Evolutionary conservation across 495 filamentous ascomycete species (phyloP), one percentile per base, ranked within the genome.

Genomic region (Mycothermus thermophilus): DNA sequence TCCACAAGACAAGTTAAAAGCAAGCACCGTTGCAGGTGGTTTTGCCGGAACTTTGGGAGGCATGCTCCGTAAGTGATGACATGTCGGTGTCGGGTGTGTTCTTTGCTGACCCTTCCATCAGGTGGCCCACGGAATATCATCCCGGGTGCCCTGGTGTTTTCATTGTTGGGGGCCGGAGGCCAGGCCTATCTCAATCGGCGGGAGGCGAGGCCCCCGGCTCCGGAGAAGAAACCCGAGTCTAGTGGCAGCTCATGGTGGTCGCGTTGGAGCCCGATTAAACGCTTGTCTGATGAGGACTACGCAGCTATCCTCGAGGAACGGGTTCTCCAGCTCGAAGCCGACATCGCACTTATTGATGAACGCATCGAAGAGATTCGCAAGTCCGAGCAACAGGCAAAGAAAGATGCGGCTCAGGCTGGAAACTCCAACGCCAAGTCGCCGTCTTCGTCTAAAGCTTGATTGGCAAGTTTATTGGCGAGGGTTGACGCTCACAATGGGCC

Each of bases 281-380:
- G 62, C 9, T 54, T 97, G 14, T 77, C 75, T 1, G 77, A 94
- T 47, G 66, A 80, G 32, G 79, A 94, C 19, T 97, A 94, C 44
- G 71, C 68, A 40, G 59, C 63, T 5, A 80, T 84, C 46, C 52
- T 95, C 24, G 64, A 72, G 46, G 83, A 92, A 51, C 83, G 79
- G 54, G 42, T 93, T 14, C 56, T 97, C 5, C 67, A 70, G 30
- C 58, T 94, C 9, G 76, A 95, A 42, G 83, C 77, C 8, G 83
- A 95, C 38, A 82, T 95, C 44, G 79, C 88, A 0, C 44, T 95
- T 21, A 55, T 93, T 8, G 83, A 95, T 46, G 88, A 95, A 25
- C 77, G 72, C 38, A 86, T 97, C 36, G 74, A 71, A 26, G 63
- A 57, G 26, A 41, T 80, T 24, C 66, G 58, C 45, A 55, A 37